phyloP scores from a whole-genome alignment of 352 stramenopile species.

The Globisporangium ultimum region DNA sequence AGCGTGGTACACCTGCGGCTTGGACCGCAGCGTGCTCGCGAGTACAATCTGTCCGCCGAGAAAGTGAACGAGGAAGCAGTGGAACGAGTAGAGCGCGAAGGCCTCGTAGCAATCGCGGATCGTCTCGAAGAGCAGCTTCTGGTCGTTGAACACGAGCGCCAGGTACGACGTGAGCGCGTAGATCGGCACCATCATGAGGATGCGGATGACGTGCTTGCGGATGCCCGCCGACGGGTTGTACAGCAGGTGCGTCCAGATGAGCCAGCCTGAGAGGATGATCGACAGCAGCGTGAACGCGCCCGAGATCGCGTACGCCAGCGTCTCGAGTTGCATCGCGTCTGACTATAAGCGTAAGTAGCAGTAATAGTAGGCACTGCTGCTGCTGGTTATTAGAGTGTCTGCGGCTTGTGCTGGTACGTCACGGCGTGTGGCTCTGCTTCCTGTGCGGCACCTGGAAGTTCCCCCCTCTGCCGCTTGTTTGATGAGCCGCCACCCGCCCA shows the following conservation, averaged over 20 bases:
- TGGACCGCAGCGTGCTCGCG: conserved; percentile 81
- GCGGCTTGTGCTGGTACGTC: background rate
- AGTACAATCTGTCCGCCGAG: conserved; percentile 82
- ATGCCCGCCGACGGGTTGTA: conserved; percentile 81
- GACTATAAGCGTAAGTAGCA: background rate
- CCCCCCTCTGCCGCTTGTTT: no score
- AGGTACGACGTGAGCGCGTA: conserved; percentile 91
- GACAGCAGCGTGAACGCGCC: conserved; percentile 83
- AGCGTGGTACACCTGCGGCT: conserved; percentile 78
- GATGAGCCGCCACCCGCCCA: no score
- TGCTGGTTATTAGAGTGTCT: background rate
- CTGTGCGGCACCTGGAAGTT: no score
- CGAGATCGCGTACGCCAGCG: conserved; percentile 83
- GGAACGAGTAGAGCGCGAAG: conserved; percentile 93
- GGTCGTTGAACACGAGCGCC: conserved; percentile 86
- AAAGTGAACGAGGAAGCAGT: conserved; percentile 91
- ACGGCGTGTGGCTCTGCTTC: no score
- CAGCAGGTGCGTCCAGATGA: conserved; percentile 87
- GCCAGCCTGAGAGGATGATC: conserved; percentile 81
- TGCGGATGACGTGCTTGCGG: conserved; percentile 92
- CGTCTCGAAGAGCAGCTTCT: conserved; percentile 89
- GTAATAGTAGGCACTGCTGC: background rate
- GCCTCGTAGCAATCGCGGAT: conserved; percentile 92
- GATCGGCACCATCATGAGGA: conserved; percentile 93
- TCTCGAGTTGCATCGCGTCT: conserved; percentile 76